Evolutionary conservation across 1,139 yeast genomes (phyloP).

Genomic region (Kodamaea plutei): DNA sequence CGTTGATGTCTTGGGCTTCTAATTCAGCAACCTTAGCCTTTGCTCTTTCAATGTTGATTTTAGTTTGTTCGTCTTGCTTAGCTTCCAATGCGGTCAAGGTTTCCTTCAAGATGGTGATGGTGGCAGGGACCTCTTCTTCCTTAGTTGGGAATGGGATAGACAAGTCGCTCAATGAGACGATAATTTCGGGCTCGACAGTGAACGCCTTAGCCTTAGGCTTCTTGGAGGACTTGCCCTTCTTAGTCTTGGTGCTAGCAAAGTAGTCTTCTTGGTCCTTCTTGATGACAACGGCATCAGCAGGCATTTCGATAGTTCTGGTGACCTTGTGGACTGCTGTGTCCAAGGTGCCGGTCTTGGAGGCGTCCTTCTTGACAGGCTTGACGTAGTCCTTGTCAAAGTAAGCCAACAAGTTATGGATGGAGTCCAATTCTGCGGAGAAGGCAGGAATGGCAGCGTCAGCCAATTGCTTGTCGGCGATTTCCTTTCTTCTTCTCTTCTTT

Average conservation of each 20-base stretch:
- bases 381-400: slow-evolving; percentile 79
- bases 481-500: slow-evolving; percentile 58
- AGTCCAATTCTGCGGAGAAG: slow-evolving; percentile 66
- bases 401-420: slow-evolving; percentile 66
- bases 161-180: slow-evolving; percentile 73
- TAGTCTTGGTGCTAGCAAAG: slow-evolving; percentile 39
- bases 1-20: slow-evolving; percentile 38
- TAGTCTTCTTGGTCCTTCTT: slow-evolving; percentile 62
- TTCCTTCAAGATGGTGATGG: slow-evolving; percentile 66
- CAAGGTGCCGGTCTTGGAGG: slow-evolving; percentile 12
- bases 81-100: slow-evolving; percentile 68
- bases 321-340: slow-evolving; percentile 18
- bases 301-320: slow-evolving; percentile 52
- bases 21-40: slow-evolving; percentile 71
- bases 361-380: slow-evolving; percentile 47
- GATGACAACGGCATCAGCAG: slow-evolving; percentile 61
- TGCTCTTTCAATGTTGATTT: slow-evolving; percentile 69
- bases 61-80: slow-evolving; percentile 80
- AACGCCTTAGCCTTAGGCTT: slow-evolving; percentile 43
- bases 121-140: slow-evolving; percentile 64
- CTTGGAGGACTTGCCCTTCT: slow-evolving; percentile 44
- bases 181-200: slow-evolving; percentile 75
- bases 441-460: slow-evolving; percentile 80
- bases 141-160: slow-evolving; percentile 78
- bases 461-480: slow-evolving; percentile 62